Evolutionary conservation across 78 protist species (phyloP), one percentile per base, ranked within the genome.

Genomic region (Chrysochromulina parva): DNA sequence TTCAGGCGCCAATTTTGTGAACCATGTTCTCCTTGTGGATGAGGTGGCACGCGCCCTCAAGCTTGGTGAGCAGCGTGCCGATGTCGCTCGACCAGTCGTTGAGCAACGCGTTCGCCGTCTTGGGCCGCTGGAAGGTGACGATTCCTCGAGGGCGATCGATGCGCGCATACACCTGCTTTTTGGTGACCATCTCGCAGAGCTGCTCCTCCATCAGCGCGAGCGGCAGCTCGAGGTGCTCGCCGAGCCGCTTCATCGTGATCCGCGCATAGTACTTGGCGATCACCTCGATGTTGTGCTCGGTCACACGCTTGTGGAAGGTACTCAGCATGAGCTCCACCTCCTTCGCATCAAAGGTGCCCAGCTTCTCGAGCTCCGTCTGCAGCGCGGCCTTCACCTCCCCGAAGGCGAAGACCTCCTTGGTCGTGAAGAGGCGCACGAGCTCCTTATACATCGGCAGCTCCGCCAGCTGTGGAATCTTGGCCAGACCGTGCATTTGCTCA

Each of bases 41-140:
- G 69, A 94, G 92, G 92, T 95, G 97, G 90, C 95, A 94, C 14
- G 95, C 90, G 76, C 81, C 50, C 88, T 95, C 97, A 80, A 95
- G 94, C 50, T 90, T 80, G 89, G 81, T 90, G 80, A 95, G 90
- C 78, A 94, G 85, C 38, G 88, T 55, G 9, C 92, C 58, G 55
- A 95, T 90, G 80, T 95, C 85, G 47, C 69, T 16, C 54, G 94
- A 88, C 97, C 97, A 95, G 14, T 85, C 95, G 85, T 95, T 90
- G 55, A 95, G 92, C 26, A 84, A 28, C 50, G 90, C 95, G 90
- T 62, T 85, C 26, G 97, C 89, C 26, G 89, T 90, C 76, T 90
- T 90, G 10, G 93, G 85, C 17, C 69, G 0, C 26, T 26, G 47
- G 85, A 95, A 95, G 9, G 28, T 17, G 38, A 87, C 92, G 71